A percentile compares a stretch with the other conserved stretches of the same genome.
These are phyloP conservation scores for Hygrophila difformis DNA, from an alignment of 257 asterid genomes.

Conservation along the genomic window DNA sequence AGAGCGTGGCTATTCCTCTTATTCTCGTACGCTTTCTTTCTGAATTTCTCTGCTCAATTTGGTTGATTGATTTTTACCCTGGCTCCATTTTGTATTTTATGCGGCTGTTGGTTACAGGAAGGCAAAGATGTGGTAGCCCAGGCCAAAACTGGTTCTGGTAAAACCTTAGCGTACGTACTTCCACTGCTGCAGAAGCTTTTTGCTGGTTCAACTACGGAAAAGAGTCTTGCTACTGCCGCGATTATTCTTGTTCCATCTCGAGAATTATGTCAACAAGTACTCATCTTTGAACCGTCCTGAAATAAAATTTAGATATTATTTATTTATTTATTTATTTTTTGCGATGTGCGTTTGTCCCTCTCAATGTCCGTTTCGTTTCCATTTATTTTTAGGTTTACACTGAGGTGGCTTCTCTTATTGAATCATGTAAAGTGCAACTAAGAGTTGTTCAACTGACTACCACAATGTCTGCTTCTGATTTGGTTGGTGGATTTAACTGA, in stretches of 20 bases:
- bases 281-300: not conserved
- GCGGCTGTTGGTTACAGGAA: slow-evolving; percentile 35
- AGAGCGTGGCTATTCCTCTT: slow-evolving; percentile 71
- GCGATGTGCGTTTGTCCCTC: not conserved
- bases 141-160: slow-evolving; percentile 98
- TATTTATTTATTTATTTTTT: not conserved
- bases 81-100: not conserved
- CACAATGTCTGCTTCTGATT: slow-evolving; percentile 58
- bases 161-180: slow-evolving; percentile 80
- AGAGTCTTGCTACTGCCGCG: slow-evolving; percentile 53
- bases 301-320: not conserved
- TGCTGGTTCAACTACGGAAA: slow-evolving; percentile 38
- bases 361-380: not conserved
- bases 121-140: slow-evolving; percentile 96
- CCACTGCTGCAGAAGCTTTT: slow-evolving; percentile 90
- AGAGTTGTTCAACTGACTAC: slow-evolving; percentile 71
- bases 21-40: slow-evolving; percentile 38
- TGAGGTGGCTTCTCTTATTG: slow-evolving; percentile 62
- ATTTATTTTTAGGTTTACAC: slow-evolving; percentile 45
- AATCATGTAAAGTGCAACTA: slow-evolving; percentile 68
- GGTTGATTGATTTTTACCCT: not conserved
- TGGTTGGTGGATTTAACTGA: slow-evolving; percentile 44
- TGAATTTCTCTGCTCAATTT: slow-evolving; percentile 4
- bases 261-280: slow-evolving; percentile 85
- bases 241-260: slow-evolving; percentile 85